These are phyloP conservation scores for Euclidium syriacum DNA, from an alignment of 345 rosid genomes.

Conservation along the genomic window DNA sequence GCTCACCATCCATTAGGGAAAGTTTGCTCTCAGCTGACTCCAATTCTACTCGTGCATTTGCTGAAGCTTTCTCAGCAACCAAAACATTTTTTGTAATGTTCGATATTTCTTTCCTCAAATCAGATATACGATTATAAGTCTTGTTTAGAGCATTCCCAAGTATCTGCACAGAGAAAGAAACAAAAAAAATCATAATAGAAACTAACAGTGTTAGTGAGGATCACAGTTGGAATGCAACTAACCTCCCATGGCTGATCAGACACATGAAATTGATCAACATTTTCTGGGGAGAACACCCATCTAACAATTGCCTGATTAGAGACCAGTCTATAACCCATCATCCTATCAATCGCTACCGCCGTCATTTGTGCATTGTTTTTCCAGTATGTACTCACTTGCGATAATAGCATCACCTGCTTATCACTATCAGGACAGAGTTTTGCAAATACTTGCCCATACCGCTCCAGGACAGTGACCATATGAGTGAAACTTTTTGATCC, in stretches of 20 bases:
- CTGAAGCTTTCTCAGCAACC: constrained; percentile 71
- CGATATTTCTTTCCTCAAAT: constrained; percentile 79
- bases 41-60: constrained; percentile 62
- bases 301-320: constrained; percentile 90
- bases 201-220: not conserved
- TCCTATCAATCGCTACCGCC: constrained; percentile 85
- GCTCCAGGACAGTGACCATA: constrained; percentile 87
- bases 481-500: constrained; percentile 99
- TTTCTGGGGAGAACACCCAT: constrained; percentile 88
- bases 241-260: constrained; percentile 98
- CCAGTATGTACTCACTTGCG: constrained; percentile 86
- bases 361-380: constrained; percentile 82
- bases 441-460: constrained; percentile 85
- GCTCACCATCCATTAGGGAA: constrained; percentile 78
- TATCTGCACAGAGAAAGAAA: constrained; percentile 43
- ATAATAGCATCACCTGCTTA: constrained; percentile 67
- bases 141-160: constrained; percentile 92
- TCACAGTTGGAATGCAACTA: constrained; percentile 10
- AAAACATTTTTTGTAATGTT: constrained; percentile 55
- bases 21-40: constrained; percentile 83
- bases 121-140: constrained; percentile 81
- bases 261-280: constrained; percentile 72
- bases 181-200: not conserved
- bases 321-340: constrained; percentile 97
- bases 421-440: constrained; percentile 73